Evolutionary conservation across 306 rosid species (phyloP), one percentile per base, ranked within the genome.

Genomic region (Dalbergia cochinchinensis): DNA sequence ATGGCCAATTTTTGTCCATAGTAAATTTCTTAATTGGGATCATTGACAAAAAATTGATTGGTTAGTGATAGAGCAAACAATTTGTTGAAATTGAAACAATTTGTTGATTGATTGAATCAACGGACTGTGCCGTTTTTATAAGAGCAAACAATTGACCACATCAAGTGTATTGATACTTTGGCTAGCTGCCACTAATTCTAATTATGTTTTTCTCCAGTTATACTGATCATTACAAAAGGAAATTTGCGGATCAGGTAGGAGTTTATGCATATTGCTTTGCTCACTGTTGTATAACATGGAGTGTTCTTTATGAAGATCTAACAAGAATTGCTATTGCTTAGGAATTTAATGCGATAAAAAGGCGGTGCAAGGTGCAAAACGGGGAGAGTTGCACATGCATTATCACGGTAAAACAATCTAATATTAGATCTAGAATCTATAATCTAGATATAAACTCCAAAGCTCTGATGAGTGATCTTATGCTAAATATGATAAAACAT

Each of bases 321-420:
- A 76, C 19, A 14, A 14, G 54, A 57, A 75, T 61, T 82, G 34
- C 11, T 37, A 15, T 85, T 84, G 64, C 74, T 12, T 67, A 95
- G 96, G 99, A 93, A 74, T 95, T 84, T 80, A 69, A 82, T 83
- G 90, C 85, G 10, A 77, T 95, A 57, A 95, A 90, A 84, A 88
- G 71, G 68, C 84, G 87, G 70, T 82, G 86, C 78, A 79, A 39
- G 20, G 82, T 64, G 60, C 88, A 70, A 50, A 19, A 54, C 8
- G 85, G 85, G 53, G 80, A 89, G 62, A 83, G 61, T 18, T 83
- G 81, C 78, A 50, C 83, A 2, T 93, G 98, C 85, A 78, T 91
- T 61, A 87, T 93, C 69, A 76, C 94, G 81, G 97, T 93, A 85
- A 68, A 78, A 16, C 74, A 78, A 34, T 63, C 78, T 57, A 6